A percentile compares a stretch with the other conserved stretches of the same genome.
Evolutionary conservation across 164 flowering plant genomes (phyloP).

Genomic region (Vitis rotundifolia): DNA sequence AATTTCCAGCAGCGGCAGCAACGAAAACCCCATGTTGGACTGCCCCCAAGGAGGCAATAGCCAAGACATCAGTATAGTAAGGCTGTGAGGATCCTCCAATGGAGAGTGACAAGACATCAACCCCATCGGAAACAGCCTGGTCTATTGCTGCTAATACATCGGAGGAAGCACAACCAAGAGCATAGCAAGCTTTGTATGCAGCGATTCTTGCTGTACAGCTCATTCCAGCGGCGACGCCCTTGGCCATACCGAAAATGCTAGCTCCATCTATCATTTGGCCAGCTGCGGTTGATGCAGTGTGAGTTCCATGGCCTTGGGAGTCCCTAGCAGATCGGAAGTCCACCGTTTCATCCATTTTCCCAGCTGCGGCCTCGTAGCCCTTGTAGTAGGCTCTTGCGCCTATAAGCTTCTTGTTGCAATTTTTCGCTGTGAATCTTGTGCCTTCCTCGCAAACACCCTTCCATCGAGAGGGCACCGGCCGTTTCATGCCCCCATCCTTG

Average conservation of each 20-base stretch:
- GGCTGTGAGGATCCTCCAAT: constrained; percentile 49
- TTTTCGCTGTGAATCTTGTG: constrained; percentile 36
- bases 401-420: constrained; percentile 62
- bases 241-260: constrained; percentile 55
- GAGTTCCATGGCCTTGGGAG: constrained; percentile 76
- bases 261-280: constrained; percentile 54
- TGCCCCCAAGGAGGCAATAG: constrained; percentile 63
- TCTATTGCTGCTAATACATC: constrained; percentile 77
- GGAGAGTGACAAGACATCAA: constrained; percentile 74
- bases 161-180: constrained; percentile 46
- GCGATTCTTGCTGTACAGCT: constrained; percentile 62
- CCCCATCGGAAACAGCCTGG: constrained; percentile 68
- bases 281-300: constrained; percentile 79
- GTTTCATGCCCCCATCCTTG: constrained; percentile 31
- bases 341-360: constrained; percentile 42
- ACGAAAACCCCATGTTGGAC: constrained; percentile 53
- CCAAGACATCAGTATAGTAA: constrained; percentile 50
- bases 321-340: constrained; percentile 63
- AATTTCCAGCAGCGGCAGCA: constrained; percentile 67
- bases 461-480: constrained; percentile 62
- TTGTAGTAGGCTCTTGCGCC: constrained; percentile 58
- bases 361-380: constrained; percentile 49
- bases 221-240: constrained; percentile 71
- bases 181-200: constrained; percentile 69
- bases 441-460: constrained; percentile 66